Conservation (phyloP, 2,329 filamentous ascomycete species). For the Botryotinia narcissicola region DNA sequence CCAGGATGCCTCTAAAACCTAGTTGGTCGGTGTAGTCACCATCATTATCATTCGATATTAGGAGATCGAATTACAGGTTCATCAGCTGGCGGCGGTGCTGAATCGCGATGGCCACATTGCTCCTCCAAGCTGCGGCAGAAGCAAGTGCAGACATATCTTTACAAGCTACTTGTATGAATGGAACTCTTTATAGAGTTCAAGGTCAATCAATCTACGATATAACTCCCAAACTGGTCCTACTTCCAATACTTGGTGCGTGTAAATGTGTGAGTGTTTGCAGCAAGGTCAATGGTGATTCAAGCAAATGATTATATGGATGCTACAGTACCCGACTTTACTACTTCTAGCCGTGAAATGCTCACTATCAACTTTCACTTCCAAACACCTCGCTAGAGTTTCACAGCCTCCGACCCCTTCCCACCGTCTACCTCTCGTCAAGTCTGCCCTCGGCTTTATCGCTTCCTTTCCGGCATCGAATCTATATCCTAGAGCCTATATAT, state of each 20-base stretch:
- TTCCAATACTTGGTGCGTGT: not conserved
- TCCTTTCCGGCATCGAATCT: no score
- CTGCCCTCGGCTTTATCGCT: not conserved
- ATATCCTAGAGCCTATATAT: no score
- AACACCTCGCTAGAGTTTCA: not conserved
- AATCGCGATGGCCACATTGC: not conserved
- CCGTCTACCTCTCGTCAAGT: not conserved
- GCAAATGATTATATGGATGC: not conserved
- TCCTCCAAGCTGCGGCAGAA: not conserved
- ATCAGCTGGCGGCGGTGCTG: not conserved
- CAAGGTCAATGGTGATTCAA: no score
- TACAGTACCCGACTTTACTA: not conserved
- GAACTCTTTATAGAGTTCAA: not conserved
- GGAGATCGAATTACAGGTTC: not conserved
- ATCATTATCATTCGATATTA: not conserved
- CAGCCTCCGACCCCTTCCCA: not conserved
- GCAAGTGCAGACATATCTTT: not conserved
- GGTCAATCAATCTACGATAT: not conserved
- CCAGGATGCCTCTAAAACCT: not conserved
- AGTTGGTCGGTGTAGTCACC: not conserved
- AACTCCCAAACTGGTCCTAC: no score
- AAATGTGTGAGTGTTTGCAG: not conserved
- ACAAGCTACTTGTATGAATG: not conserved
- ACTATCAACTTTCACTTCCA: not conserved
- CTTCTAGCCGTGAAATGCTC: not conserved